Evolutionary conservation across 805 yeast species (phyloP), one percentile per base, ranked within the genome.

Genomic region (Torulaspora gathmanii): DNA sequence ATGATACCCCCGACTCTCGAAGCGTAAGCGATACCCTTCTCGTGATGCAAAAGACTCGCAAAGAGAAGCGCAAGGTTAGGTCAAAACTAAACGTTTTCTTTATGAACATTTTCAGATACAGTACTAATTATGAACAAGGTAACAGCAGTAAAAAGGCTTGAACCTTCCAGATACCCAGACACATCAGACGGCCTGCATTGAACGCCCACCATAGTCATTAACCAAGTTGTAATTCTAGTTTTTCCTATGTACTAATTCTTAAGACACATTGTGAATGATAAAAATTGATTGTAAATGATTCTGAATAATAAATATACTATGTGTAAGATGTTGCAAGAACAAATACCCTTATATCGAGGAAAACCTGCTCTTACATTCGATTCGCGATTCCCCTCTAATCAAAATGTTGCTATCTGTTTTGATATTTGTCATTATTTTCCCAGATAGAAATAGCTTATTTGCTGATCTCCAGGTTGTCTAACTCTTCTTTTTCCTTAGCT

Each of bases 401-500:
- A 31, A 31, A 31, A 31, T 31, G 34, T 22, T 31, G 25, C 34
- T 31, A 2, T 6, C 12, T 11, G 34, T 22, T 9, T 4, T 16
- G 20, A 11, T 13, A n/a, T 9, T 30, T 13, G 9, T 27, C 6
- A 13, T 22, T 22, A 7, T 22, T 22, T 31, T 31, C 19, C 3
- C 19, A 31, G 8, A 7, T 22, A 25, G 20, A 39, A 10, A 17
- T 37, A 22, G 15, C 37, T 44, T 48, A 56, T 51, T 53, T 55
- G 49, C 51, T 44, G 47, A 73, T 70, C 45, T 60, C 71, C 56
- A 87, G 74, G 77, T 86, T 84, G 77, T 93, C 95, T 64, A 93
- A 80, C 64, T 83, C 93, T 51, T 77, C 82, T 72, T 83, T 88
- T 76, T 93, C 99, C 53, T 77, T 74, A 40, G 82, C 83, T 70